Percentiles rank a stretch among this genome's conserved stretches.
These are phyloP conservation scores for Coniosporium apollinis DNA, from an alignment of 495 filamentous ascomycete species.

Conservation along the genomic window DNA sequence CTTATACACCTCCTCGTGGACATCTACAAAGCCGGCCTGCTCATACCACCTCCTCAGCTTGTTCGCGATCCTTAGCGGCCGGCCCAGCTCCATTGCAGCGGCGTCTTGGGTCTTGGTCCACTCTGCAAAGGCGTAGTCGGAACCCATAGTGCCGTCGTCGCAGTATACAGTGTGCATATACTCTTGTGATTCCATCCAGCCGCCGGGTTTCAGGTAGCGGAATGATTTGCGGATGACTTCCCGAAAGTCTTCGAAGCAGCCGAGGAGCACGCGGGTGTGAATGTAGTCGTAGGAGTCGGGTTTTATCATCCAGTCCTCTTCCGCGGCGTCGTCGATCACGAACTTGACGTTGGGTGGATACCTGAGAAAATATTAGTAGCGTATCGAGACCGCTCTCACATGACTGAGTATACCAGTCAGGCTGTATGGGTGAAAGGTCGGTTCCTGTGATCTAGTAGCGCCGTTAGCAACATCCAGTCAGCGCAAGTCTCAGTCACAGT, in stretches of 20 bases:
- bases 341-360: conserved; percentile 19
- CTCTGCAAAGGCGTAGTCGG: conserved; percentile 27
- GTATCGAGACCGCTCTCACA: background rate
- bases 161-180: conserved; percentile 17
- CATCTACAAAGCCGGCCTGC: conserved; percentile 24
- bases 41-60: conserved; percentile 24
- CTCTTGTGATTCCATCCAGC: conserved; percentile 20
- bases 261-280: conserved; percentile 18
- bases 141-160: conserved; percentile 19
- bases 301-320: conserved; percentile 21
- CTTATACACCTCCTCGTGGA: conserved; percentile 24
- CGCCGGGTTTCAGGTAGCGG: conserved; percentile 16
- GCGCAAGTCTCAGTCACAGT: background rate
- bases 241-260: conserved; percentile 19
- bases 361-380: conserved; percentile 3
- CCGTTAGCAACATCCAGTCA: background rate
- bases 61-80: conserved; percentile 19
- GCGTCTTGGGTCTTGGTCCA: conserved; percentile 20
- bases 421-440: conserved; percentile 19
- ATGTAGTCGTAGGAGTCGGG: conserved; percentile 15
- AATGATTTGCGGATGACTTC: conserved; percentile 16
- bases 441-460: conserved; percentile 15
- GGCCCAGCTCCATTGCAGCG: conserved; percentile 16
- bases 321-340: conserved; percentile 20
- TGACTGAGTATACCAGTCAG: conserved; percentile 14